Percentiles rank a stretch among this genome's conserved stretches.
Conservation (phyloP, 1,284 basidiomycete genomes). For the Moniliella sp. region DNA sequence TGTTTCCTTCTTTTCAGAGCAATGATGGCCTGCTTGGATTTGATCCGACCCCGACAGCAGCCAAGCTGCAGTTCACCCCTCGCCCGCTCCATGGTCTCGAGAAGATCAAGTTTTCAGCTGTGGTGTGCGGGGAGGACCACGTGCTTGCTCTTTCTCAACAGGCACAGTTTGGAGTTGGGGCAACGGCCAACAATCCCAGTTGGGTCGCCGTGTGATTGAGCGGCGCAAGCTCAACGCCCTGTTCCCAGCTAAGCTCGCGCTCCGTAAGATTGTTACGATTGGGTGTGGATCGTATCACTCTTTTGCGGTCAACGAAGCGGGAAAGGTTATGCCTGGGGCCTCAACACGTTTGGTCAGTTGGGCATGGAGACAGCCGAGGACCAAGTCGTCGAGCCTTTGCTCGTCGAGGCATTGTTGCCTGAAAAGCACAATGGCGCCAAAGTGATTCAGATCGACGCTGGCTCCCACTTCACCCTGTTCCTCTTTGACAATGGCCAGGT, state of each 20-base stretch:
- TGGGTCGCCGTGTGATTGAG: constrained; percentile 43
- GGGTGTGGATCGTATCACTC: constrained; percentile 66
- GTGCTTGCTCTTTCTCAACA: constrained; percentile 62
- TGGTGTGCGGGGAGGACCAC: constrained; percentile 66
- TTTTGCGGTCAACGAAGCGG: constrained; percentile 66
- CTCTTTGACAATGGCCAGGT: constrained; percentile 60
- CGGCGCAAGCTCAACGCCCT: constrained; percentile 61
- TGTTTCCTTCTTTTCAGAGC: constrained; percentile 30
- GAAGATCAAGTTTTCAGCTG: constrained; percentile 46
- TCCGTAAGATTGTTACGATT: constrained; percentile 49
- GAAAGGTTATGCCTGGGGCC: constrained; percentile 69
- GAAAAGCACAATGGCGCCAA: constrained; percentile 14
- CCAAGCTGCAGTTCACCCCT: constrained; percentile 17
- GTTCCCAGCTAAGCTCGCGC: constrained; percentile 51
- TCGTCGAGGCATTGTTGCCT: constrained; percentile 44
- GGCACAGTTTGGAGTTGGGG: constrained; percentile 60
- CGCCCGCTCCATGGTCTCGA: constrained; percentile 34
- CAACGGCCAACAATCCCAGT: constrained; percentile 62
- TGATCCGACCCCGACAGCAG: constrained; percentile 40
- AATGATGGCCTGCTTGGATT: constrained; percentile 71
- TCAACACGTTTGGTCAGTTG: constrained; percentile 56
- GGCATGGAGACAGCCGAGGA: constrained; percentile 40
- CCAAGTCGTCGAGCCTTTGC: constrained; percentile 48
- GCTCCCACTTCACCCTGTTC: constrained; percentile 71
- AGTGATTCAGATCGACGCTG: constrained; percentile 45